Percentiles rank a stretch among this genome's conserved stretches.
Evolutionary conservation across 805 yeast genomes (phyloP).

Genomic region (Saturnispora sekii): DNA sequence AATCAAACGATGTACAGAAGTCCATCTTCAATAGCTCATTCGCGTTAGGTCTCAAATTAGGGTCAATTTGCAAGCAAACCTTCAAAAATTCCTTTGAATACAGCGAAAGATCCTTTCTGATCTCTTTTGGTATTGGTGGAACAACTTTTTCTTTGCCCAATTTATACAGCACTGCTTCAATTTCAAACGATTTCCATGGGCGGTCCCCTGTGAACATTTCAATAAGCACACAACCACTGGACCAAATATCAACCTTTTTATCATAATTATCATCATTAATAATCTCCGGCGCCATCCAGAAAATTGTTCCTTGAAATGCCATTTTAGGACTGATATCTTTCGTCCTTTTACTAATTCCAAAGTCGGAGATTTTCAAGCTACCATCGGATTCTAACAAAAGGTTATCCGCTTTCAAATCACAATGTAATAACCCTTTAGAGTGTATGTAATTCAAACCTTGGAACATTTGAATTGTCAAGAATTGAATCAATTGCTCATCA

Average conservation of each 20-base stretch:
- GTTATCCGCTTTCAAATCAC: constrained; percentile 94
- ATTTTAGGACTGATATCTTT: constrained; percentile 84
- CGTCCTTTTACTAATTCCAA: constrained; percentile 86
- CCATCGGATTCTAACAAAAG: constrained; percentile 84
- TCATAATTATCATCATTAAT: constrained; percentile 82
- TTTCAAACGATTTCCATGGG: constrained; percentile 96
- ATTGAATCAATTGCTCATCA: constrained; percentile 65
- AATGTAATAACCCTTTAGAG: constrained; percentile 75
- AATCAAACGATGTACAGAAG: constrained; percentile 20
- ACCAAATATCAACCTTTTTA: constrained; percentile 98
- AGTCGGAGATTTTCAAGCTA: constrained; percentile 88
- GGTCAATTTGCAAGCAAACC: constrained; percentile 66
- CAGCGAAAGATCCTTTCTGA: constrained; percentile 49
- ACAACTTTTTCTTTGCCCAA: constrained; percentile 70
- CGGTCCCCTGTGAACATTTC: constrained; percentile 97
- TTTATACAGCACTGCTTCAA: constrained; percentile 89
- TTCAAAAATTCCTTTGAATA: constrained; percentile 66
- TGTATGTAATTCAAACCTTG: constrained; percentile 85
- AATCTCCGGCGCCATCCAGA: constrained; percentile 99
- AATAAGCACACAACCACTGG: constrained; percentile 90
- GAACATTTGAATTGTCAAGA: constrained; percentile 69
- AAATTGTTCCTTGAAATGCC: constrained; percentile 92
- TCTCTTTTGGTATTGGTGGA: constrained; percentile 95
- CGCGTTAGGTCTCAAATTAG: constrained; percentile 87
- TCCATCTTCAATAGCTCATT: constrained; percentile 44